Evolutionary conservation across 108 stramenopile species (phyloP).

Genomic region (Seminavis robusta): DNA sequence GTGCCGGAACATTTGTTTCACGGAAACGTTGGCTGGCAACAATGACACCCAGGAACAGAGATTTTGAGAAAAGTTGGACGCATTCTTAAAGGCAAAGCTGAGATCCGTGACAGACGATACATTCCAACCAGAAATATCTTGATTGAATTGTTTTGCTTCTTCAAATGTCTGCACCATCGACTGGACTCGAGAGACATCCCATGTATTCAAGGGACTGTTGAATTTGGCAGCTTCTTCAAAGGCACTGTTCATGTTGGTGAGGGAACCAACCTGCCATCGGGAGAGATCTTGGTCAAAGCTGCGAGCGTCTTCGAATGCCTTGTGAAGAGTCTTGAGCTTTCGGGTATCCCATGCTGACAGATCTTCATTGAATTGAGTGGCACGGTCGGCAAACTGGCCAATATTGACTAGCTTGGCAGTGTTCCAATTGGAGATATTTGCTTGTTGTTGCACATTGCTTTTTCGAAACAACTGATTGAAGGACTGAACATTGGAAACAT

Average conservation of each 20-base stretch:
- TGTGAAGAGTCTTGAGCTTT: not conserved
- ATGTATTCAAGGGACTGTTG: too few species aligned
- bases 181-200: too few species aligned
- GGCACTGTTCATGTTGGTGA: too few species aligned
- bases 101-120: constrained; percentile 4
- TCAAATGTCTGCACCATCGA: not conserved
- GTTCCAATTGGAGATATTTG: too few species aligned
- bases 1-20: too few species aligned
- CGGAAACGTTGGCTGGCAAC: too few species aligned
- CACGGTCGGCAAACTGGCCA: not conserved
- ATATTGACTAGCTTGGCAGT: too few species aligned
- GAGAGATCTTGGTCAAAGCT: not conserved
- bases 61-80: not conserved
- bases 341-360: constrained; percentile 15
- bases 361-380: constrained; percentile 1
- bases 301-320: not conserved
- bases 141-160: not conserved
- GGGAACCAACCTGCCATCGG: too few species aligned
- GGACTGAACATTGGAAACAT: too few species aligned
- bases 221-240: too few species aligned
- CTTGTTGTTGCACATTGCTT: too few species aligned
- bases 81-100: not conserved
- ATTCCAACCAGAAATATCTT: constrained; percentile 23
- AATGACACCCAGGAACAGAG: not conserved
- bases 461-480: too few species aligned